These are phyloP conservation scores for Auriscalpium vulgare DNA, from an alignment of 768 basidiomycete species.

Conservation along the genomic window DNA sequence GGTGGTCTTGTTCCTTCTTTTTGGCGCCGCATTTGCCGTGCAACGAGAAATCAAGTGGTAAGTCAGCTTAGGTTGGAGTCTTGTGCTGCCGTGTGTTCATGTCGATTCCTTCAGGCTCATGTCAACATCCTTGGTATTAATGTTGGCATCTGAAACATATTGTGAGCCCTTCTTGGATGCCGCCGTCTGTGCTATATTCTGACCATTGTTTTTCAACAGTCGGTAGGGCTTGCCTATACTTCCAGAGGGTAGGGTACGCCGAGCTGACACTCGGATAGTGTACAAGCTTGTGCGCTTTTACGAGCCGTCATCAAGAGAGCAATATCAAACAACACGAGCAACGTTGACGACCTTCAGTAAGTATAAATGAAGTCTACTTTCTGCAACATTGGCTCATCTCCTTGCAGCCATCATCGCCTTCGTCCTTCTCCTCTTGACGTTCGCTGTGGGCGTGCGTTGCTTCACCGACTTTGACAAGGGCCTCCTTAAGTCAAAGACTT, in stretches of 20 bases:
- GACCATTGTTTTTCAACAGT: slow-evolving; percentile 2
- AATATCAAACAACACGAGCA: slow-evolving; percentile 67
- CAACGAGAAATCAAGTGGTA: slow-evolving; percentile 78
- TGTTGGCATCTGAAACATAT: slow-evolving; percentile 71
- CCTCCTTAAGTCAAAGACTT: slow-evolving; percentile 61
- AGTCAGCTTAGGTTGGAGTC: slow-evolving; percentile 12
- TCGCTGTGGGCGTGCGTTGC: slow-evolving; percentile 70
- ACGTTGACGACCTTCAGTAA: slow-evolving; percentile 78
- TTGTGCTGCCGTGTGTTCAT: not conserved
- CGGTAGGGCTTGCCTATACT: slow-evolving; percentile 6
- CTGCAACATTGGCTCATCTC: not conserved
- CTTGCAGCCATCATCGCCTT: slow-evolving; percentile 65
- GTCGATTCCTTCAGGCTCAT: slow-evolving; percentile 45
- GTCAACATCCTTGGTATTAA: slow-evolving; percentile 61
- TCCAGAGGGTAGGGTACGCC: not conserved
- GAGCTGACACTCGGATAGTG: slow-evolving; percentile 31
- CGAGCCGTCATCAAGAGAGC: slow-evolving; percentile 40
- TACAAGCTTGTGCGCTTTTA: slow-evolving; percentile 86
- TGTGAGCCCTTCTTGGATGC: slow-evolving; percentile 39
- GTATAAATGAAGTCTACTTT: slow-evolving; percentile 17
- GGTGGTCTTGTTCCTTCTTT: slow-evolving; percentile 59
- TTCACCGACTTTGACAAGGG: slow-evolving; percentile 80
- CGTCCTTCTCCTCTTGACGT: slow-evolving; percentile 64
- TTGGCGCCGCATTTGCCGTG: slow-evolving; percentile 60
- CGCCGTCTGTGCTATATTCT: not conserved